Percentiles rank a stretch among this genome's conserved stretches.
These are phyloP conservation scores for Stellera chamaejasme DNA, from an alignment of 345 rosid genomes.

Conservation along the genomic window DNA sequence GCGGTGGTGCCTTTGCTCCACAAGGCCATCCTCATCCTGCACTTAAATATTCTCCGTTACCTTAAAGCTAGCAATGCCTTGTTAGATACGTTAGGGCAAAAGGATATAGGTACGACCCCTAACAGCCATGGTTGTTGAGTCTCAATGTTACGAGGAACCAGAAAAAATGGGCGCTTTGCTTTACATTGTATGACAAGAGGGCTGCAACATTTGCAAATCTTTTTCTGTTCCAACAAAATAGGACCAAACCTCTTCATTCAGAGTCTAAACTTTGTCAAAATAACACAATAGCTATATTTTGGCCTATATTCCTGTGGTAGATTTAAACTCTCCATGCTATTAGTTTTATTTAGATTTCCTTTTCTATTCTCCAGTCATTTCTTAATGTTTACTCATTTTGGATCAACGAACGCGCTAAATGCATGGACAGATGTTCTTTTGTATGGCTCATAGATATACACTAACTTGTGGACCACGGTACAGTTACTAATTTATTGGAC, in stretches of 20 bases:
- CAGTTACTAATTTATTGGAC: no score
- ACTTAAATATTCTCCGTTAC: background rate
- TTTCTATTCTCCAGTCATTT: background rate
- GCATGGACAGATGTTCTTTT: no score
- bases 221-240: no score
- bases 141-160: constrained; percentile 13
- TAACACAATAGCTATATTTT: background rate
- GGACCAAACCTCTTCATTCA: no score
- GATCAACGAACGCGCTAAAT: no score
- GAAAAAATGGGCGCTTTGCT: constrained; percentile 9
- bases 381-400: background rate
- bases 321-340: no score
- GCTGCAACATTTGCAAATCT: background rate
- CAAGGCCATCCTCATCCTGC: constrained; percentile 53
- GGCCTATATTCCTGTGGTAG: background rate
- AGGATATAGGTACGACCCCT: no score
- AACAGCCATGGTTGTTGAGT: constrained; percentile 1
- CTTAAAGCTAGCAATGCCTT: background rate
- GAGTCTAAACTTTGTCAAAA: background rate
- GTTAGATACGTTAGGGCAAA: background rate
- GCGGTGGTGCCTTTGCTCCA: constrained; percentile 28
- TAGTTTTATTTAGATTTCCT: background rate
- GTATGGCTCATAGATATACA: no score
- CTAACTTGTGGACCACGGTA: no score
- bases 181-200: background rate